A percentile compares a stretch with the other conserved stretches of the same genome.
Conservation (phyloP, 2,329 filamentous ascomycete genomes). For the Phoma sp. region DNA sequence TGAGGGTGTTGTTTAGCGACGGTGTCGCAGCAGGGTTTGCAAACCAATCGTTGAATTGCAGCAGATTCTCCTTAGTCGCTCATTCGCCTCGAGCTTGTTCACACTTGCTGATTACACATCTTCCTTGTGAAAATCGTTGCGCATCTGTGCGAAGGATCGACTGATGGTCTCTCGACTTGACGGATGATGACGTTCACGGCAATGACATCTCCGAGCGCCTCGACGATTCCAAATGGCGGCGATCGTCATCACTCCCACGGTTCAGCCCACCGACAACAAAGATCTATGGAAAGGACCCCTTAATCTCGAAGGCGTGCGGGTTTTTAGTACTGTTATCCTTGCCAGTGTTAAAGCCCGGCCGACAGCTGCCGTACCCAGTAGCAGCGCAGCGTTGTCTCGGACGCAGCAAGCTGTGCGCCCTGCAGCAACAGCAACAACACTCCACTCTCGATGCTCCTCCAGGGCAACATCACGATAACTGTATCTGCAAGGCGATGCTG, state of each 20-base stretch:
- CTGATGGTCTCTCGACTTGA: background rate
- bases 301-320: background rate
- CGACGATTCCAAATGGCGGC: slow-evolving; percentile 7
- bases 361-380: slow-evolving; percentile 24
- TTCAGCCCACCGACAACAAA: background rate
- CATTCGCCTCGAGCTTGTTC: background rate
- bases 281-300: background rate
- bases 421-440: slow-evolving; percentile 13
- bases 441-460: slow-evolving; percentile 9
- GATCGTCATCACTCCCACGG: background rate
- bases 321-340: background rate
- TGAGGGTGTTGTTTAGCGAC: too few species aligned
- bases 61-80: background rate
- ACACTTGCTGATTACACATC: background rate
- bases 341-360: slow-evolving; percentile 3
- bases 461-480: slow-evolving; percentile 13
- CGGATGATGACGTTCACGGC: slow-evolving; percentile 1
- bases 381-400: slow-evolving; percentile 27
- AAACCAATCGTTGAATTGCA: too few species aligned
- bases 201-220: background rate
- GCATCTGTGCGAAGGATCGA: background rate
- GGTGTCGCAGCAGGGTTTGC: too few species aligned
- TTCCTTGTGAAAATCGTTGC: background rate
- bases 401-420: slow-evolving; percentile 11
- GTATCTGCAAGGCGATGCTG: slow-evolving; percentile 5